These are phyloP conservation scores for Cladophialophora carrionii DNA, from an alignment of 2,329 filamentous ascomycete genomes.

Conservation along the genomic window DNA sequence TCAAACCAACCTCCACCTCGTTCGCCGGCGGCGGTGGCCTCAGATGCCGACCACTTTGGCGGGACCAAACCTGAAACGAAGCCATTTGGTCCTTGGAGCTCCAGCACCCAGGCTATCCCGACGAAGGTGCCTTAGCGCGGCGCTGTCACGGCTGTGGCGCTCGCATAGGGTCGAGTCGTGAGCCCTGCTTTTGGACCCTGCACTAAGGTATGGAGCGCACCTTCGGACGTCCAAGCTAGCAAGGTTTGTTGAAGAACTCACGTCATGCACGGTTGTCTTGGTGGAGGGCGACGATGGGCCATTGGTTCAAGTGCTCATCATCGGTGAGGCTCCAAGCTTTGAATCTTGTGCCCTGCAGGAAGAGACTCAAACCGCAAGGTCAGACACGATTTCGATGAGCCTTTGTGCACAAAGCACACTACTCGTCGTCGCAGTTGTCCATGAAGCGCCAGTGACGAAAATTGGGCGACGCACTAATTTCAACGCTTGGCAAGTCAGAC, in stretches of 20 bases:
- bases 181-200: conserved; percentile 12
- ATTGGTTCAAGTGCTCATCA: conserved; percentile 17
- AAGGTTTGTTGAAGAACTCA: background rate
- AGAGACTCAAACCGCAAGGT: background rate
- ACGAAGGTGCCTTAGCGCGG: conserved; percentile 1
- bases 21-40: background rate
- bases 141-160: conserved; percentile 25
- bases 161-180: conserved; percentile 6
- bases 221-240: background rate
- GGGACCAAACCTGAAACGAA: conserved; percentile 30
- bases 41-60: conserved; percentile 4
- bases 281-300: background rate
- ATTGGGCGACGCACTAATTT: background rate
- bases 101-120: conserved; percentile 1
- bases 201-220: background rate
- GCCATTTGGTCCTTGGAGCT: conserved; percentile 14
- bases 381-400: background rate
- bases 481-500: background rate
- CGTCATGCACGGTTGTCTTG: conserved; percentile 19
- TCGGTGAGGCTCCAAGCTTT: conserved; percentile 6
- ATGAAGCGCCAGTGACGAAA: background rate
- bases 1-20: background rate
- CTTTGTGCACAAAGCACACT: background rate
- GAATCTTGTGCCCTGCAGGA: conserved; percentile 8
- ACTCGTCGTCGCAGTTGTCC: background rate